A percentile compares a stretch with the other conserved stretches of the same genome.
Evolutionary conservation across 768 basidiomycete species (phyloP).

Genomic region (Termitomyces eurrhizus): DNA sequence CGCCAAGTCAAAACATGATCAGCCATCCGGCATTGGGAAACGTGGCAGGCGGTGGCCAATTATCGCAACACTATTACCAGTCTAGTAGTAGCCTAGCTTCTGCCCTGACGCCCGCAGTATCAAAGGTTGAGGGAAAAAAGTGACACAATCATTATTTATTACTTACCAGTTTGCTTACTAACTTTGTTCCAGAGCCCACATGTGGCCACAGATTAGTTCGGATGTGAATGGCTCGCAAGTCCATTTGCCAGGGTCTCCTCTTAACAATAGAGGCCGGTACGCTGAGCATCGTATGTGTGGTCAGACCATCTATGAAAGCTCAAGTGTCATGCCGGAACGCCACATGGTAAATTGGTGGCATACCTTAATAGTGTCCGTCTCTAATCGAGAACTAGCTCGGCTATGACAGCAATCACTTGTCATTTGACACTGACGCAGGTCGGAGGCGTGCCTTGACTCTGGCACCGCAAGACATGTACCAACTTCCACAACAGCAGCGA

Average conservation of each 20-base stretch:
- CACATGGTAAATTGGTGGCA: constrained; percentile 1
- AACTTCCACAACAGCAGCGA: background rate
- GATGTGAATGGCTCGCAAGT: background rate
- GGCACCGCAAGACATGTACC: constrained; percentile 1
- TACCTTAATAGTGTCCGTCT: background rate
- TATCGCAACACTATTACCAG: constrained; percentile 3
- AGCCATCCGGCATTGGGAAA: background rate
- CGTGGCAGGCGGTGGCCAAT: background rate
- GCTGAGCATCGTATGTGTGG: background rate
- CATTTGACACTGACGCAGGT: background rate
- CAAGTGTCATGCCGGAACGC: constrained; percentile 5
- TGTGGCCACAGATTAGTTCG: background rate
- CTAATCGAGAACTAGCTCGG: background rate
- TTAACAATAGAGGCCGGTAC: background rate
- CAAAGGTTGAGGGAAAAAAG: background rate
- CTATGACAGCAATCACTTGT: background rate
- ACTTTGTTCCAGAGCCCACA: background rate
- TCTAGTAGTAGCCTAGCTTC: constrained; percentile 10
- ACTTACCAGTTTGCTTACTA: background rate
- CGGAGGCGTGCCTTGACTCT: constrained; percentile 2
- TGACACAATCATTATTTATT: background rate
- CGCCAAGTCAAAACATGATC: background rate
- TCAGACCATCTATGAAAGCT: constrained; percentile 3
- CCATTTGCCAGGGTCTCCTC: background rate
- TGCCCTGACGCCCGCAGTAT: constrained; percentile 2